These are phyloP conservation scores for Spinellus fusiger DNA, from an alignment of 192 early-diverging fungal species.

Conservation along the genomic window DNA sequence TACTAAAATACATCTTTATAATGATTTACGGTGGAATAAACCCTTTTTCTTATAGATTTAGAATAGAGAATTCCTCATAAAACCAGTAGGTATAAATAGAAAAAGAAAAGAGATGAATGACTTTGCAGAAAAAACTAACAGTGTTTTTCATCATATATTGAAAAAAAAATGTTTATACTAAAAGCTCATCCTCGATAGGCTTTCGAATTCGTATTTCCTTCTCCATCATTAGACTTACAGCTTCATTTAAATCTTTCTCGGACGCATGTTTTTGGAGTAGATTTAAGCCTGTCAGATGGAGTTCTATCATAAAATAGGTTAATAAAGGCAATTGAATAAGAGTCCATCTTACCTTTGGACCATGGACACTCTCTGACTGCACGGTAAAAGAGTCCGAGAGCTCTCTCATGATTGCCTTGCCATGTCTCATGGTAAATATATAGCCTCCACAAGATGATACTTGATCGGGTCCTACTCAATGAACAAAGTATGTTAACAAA, in stretches of 20 bases:
- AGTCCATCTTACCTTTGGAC: conserved; percentile 49
- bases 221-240: conserved; percentile 54
- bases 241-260: conserved; percentile 44
- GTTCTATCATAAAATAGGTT: conserved; percentile 25
- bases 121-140: too few relatives aligned
- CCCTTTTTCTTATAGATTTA: not conserved
- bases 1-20: not conserved
- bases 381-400: conserved; percentile 49
- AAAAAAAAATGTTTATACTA: not conserved
- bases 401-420: conserved; percentile 33
- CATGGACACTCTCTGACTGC: conserved; percentile 63
- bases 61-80: not conserved
- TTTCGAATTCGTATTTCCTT: conserved; percentile 55
- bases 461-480: conserved; percentile 36
- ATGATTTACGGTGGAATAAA: too few relatives aligned
- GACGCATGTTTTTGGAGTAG: conserved; percentile 33
- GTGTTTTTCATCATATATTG: not conserved
- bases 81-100: too few relatives aligned
- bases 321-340: not conserved
- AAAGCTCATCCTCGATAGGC: conserved; percentile 24
- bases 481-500: conserved; percentile 7
- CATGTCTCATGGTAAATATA: conserved; percentile 55
- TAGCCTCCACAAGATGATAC: conserved; percentile 51
- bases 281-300: conserved; percentile 50
- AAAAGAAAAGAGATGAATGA: too few relatives aligned